These are phyloP conservation scores for Entelexis paramagnoliae DNA, from an alignment of 1,139 yeast genomes.

Conservation along the genomic window DNA sequence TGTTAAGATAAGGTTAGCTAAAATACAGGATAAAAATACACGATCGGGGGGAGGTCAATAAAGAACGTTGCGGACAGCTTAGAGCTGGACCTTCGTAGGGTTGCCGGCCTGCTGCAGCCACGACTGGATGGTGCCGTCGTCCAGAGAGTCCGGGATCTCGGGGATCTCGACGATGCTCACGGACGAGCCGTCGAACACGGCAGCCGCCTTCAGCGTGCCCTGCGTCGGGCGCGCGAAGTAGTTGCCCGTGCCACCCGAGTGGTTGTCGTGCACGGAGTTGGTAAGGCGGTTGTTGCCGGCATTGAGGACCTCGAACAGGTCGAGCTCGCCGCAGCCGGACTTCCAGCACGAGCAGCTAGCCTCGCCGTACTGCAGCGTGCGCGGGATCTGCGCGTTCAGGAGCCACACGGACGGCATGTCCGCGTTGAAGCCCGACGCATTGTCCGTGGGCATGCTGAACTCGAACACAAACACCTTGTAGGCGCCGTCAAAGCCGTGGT, in stretches of 20 bases:
- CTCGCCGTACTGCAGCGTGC: slow-evolving; percentile 81
- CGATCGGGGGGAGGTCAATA: neutral
- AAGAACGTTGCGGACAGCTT: neutral
- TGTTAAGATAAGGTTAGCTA: neutral
- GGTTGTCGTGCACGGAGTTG: slow-evolving; percentile 78
- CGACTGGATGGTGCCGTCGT: slow-evolving; percentile 30
- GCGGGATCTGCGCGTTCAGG: slow-evolving; percentile 85
- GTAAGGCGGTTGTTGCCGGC: slow-evolving; percentile 66
- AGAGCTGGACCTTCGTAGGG: slow-evolving; percentile 8
- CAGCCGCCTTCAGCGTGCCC: slow-evolving; percentile 81
- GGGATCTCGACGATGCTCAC: slow-evolving; percentile 50
- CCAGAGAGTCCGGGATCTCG: slow-evolving; percentile 48
- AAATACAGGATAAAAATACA: neutral
- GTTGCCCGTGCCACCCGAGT: slow-evolving; percentile 61
- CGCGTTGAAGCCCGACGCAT: slow-evolving; percentile 39
- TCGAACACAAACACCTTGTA: slow-evolving; percentile 81
- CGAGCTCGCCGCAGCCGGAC: slow-evolving; percentile 95
- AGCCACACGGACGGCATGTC: slow-evolving; percentile 98
- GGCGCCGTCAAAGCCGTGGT: slow-evolving; percentile 66
- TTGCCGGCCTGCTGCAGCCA: slow-evolving; percentile 25
- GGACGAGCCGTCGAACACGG: slow-evolving; percentile 51
- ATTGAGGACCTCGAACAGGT: slow-evolving; percentile 71
- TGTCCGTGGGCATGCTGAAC: slow-evolving; percentile 78
- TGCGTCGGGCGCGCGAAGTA: slow-evolving; percentile 75
- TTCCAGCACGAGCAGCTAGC: slow-evolving; percentile 85